Conservation (phyloP, 306 rosid species). For the Gastrolobium bilobum region DNA sequence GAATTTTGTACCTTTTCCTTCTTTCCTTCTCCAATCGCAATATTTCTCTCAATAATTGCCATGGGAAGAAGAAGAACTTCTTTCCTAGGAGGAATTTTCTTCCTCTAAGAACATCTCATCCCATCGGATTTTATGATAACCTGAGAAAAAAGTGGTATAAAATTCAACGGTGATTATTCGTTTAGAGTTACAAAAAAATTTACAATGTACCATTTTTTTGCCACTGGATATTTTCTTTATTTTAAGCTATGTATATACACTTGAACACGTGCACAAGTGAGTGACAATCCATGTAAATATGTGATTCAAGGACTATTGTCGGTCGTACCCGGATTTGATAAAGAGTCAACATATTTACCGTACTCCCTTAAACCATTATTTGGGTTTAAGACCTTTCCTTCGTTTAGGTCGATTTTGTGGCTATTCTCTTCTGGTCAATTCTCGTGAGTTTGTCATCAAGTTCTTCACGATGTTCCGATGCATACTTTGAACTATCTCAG, state of each 20-base stretch:
- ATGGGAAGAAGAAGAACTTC: not conserved
- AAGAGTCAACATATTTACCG: conserved; percentile 23
- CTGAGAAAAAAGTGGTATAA: too few species aligned
- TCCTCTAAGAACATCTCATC: not conserved
- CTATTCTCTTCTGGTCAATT: conserved; percentile 32
- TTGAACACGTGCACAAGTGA: too few species aligned
- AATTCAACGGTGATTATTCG: too few species aligned
- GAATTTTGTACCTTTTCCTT: conserved; percentile 40
- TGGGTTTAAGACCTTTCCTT: not conserved
- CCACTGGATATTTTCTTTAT: too few species aligned
- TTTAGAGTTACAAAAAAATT: too few species aligned
- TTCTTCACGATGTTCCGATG: conserved; percentile 3
- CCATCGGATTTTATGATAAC: not conserved
- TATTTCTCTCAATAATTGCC: conserved; percentile 53
- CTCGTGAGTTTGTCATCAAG: conserved; percentile 43
- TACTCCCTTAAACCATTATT: not conserved
- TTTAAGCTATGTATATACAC: too few species aligned
- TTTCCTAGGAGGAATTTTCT: not conserved
- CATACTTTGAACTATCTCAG: conserved; percentile 29
- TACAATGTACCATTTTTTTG: too few species aligned
- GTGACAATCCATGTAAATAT: too few species aligned
- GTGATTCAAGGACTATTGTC: not conserved
- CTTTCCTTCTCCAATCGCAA: conserved; percentile 5
- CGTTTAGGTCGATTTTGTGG: conserved; percentile 21
- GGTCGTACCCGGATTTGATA: not conserved